Evolutionary conservation across 306 rosid genomes (phyloP), one percentile per base, ranked within the genome.

Genomic region (Citrullus mucosospermus): DNA sequence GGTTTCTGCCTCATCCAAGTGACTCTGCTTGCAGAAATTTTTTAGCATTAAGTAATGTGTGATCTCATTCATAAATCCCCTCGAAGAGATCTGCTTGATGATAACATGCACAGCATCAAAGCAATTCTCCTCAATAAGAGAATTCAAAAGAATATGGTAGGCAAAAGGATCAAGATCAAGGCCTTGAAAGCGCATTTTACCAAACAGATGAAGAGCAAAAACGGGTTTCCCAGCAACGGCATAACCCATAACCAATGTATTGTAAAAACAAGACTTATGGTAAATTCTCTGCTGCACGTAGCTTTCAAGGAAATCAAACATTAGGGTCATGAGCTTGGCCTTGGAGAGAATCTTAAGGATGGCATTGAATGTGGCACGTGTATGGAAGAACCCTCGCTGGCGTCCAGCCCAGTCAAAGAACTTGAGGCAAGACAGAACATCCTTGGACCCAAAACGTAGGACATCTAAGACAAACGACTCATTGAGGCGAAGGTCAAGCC

Each of bases 341-440:
- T 82, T 82, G 0, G 89, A 67, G 12, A 94, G 85, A n/a, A 94
- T 88, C 80, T 83, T 85, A 80, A 89, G 92, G 61, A 94, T 85
- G 63, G 87, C 85, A 17, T 69, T 1, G 79, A 87, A 89, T 38
- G 98, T 90, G 71, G 81, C 84, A 6, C 88, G 92, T 14, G 98
- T 89, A 80, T 90, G 98, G 75, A 36, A 0, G 56, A 87, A 94
- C 11, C 80, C 53, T 0, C 79, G 82, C 20, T 94, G 97, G 56
- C 89, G 87, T 51, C 98, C 98, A 5, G 85, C 98, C 98, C 97
- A 94, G 66, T 94, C 96, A 83, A 94, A 94, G 89, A 94, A 92
- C 81, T 84, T 89, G 77, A 94, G 90, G 77, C 93, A 86, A 5
- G 97, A 84, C 70, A 89, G 85, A 34, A 90, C 89, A 13, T 87